Evolutionary conservation across 1,284 basidiomycete species (phyloP).

Genomic region (Neotropicomus parvogracilis): DNA sequence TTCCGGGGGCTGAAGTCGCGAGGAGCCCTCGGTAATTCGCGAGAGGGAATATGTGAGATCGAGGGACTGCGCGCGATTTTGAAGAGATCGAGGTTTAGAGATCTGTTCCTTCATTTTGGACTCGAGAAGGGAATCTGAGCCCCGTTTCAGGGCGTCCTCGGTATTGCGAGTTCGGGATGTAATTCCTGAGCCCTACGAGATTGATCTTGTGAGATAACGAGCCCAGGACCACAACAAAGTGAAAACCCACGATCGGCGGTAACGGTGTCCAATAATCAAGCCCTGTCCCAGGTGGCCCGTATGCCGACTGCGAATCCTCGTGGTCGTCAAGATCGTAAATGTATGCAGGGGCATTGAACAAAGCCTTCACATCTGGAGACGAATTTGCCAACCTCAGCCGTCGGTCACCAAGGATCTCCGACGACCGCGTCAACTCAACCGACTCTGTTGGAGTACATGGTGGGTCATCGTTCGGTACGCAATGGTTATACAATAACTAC

Average conservation of each 20-base stretch:
- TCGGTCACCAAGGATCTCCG: constrained; percentile 70
- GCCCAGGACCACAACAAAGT: constrained; percentile 14
- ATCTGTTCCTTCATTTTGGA: constrained; percentile 79
- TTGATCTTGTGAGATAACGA: constrained; percentile 19
- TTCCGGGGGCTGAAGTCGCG: constrained; percentile 60
- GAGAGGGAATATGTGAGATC: constrained; percentile 76
- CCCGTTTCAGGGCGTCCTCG: constrained; percentile 77
- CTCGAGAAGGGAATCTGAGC: constrained; percentile 84
- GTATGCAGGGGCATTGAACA: constrained; percentile 82
- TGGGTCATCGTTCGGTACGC: constrained; percentile 14
- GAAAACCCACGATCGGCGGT: constrained; percentile 63
- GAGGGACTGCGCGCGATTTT: constrained; percentile 77
- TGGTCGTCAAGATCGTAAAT: constrained; percentile 73
- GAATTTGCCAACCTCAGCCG: constrained; percentile 81
- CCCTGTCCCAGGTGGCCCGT: constrained; percentile 42
- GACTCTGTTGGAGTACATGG: constrained; percentile 48
- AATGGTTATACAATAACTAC: constrained; percentile 23
- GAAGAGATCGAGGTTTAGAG: constrained; percentile 68
- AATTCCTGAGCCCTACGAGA: constrained; percentile 57
- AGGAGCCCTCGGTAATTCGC: constrained; percentile 66
- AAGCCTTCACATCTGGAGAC: constrained; percentile 91
- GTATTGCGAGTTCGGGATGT: constrained; percentile 60
- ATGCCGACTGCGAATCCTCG: constrained; percentile 57
- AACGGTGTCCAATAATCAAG: constrained; percentile 74
- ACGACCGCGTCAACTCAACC: constrained; percentile 66